Base-by-base conservation (phyloP, 345 rosid species). In the Linum trigynum region DNA sequence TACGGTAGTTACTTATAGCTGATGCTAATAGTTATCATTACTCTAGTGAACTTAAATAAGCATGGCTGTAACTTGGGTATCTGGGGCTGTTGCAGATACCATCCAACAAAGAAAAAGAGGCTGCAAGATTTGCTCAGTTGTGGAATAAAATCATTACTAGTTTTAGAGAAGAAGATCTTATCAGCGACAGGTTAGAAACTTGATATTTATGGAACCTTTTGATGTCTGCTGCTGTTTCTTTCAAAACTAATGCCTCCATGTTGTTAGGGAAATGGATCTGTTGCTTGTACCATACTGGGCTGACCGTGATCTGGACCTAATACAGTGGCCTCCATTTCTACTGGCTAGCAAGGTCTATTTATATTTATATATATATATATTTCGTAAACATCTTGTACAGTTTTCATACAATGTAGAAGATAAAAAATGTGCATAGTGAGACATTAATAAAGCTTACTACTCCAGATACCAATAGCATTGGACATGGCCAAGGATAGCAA, bases 231-330 rank as follows among this genome's bases (percentile, higher is more conserved):
- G 15, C 14, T 48, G 14, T 32, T 63, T 51, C 68, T 15, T 55
- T 59, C 72, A 75, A 69, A 57, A 38, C 66, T 59, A 61, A n/a
- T 66, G 63, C 72, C 65, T 67, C 15, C 63, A 23, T 15, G 32
- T 48, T 72, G 73, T 71, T 78, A 95, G 99, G 92, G 99, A 95
- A 81, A 95, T 85, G 97, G 76, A 91, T 73, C 76, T 95, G 71
- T 80, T 95, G 78, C 98, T 95, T 79, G 98, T 95, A 78, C 99
- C 99, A 62, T 95, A 95, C 80, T 95, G 96, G 96, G 98, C 98
- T 66, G 96, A 91, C 76, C 96, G 87, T 71, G 96, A 87, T 73
- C 80, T 95, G 78, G 87, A 80, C 14, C 84, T 85, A 48, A 87
- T 79, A 66, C 99, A 95, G 66, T 95, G 98, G 98, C 99, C 99